phyloP scores from a whole-genome alignment of 2,329 filamentous ascomycete genomes.

The Venturia carpophila region DNA sequence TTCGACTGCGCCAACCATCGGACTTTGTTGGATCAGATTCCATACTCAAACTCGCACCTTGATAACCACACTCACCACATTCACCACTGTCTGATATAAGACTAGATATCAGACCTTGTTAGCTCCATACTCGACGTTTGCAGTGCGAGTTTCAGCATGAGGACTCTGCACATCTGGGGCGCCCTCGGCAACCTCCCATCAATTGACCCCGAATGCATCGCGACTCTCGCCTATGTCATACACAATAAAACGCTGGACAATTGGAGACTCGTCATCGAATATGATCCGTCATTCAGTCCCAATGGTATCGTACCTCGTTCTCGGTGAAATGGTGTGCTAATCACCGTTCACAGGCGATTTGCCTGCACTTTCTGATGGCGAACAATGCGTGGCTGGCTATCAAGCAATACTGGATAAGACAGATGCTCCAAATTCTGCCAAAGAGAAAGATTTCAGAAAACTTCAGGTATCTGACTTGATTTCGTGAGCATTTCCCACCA shows the following conservation, averaged over 20 bases:
- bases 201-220: conserved; percentile 84
- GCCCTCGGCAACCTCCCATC: conserved; percentile 83
- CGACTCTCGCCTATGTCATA: conserved; percentile 59
- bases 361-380: conserved; percentile 49
- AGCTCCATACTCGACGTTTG: no score
- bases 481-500: background rate
- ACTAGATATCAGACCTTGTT: no score
- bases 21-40: no score
- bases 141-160: conserved; percentile 19
- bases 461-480: background rate
- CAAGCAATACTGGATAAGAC: conserved; percentile 44
- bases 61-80: no score
- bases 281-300: conserved; percentile 63
- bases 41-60: no score
- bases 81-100: no score
- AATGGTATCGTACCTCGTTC: background rate
- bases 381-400: conserved; percentile 53
- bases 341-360: conserved; percentile 41
- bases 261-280: conserved; percentile 31
- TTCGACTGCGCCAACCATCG: no score
- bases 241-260: conserved; percentile 31
- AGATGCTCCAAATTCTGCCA: background rate
- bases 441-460: background rate
- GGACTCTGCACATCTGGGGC: conserved; percentile 84
- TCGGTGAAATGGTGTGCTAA: conserved; percentile 10